Evolutionary conservation across 177 flowering plant genomes (phyloP).

Genomic region (Vitis hybrid): DNA sequence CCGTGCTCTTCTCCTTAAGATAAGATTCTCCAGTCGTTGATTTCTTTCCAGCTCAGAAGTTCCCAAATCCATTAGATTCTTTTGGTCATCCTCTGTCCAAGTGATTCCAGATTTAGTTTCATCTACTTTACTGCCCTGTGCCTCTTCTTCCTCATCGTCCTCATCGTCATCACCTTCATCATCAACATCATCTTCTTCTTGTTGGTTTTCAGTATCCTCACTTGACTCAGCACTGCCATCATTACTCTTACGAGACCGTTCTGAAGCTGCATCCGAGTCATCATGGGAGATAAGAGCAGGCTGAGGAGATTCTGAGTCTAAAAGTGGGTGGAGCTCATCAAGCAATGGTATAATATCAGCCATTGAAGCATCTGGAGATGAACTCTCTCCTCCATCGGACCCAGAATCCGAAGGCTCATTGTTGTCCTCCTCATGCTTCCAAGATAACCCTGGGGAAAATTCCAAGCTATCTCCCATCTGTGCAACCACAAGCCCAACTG

Average conservation of each 20-base stretch:
- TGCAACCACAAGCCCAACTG: constrained; percentile 18
- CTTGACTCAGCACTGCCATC: constrained; percentile 38
- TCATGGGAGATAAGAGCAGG: constrained; percentile 34
- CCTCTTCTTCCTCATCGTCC: constrained; percentile 48
- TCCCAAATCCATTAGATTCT: constrained; percentile 68
- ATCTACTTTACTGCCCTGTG: constrained; percentile 39
- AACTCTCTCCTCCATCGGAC: constrained; percentile 70
- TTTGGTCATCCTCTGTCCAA: constrained; percentile 92
- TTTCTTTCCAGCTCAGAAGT: constrained; percentile 70
- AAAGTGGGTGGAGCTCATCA: constrained; percentile 92
- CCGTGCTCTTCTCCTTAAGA: constrained; percentile 57
- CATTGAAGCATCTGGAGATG: constrained; percentile 92
- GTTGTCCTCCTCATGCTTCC: constrained; percentile 24
- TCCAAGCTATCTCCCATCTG: constrained; percentile 18
- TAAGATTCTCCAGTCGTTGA: constrained; percentile 61
- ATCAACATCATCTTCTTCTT: constrained; percentile 34
- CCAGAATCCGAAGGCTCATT: constrained; percentile 36
- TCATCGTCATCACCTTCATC: constrained; percentile 37
- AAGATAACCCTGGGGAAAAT: constrained; percentile 18
- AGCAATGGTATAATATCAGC: constrained; percentile 87
- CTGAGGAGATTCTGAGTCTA: constrained; percentile 53
- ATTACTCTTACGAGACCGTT: constrained; percentile 29
- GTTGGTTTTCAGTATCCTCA: constrained; percentile 46
- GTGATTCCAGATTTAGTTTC: constrained; percentile 56
- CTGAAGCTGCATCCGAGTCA: constrained; percentile 42